Conservation (phyloP, 441 rosid species). For the Flueggea neowawraea region DNA sequence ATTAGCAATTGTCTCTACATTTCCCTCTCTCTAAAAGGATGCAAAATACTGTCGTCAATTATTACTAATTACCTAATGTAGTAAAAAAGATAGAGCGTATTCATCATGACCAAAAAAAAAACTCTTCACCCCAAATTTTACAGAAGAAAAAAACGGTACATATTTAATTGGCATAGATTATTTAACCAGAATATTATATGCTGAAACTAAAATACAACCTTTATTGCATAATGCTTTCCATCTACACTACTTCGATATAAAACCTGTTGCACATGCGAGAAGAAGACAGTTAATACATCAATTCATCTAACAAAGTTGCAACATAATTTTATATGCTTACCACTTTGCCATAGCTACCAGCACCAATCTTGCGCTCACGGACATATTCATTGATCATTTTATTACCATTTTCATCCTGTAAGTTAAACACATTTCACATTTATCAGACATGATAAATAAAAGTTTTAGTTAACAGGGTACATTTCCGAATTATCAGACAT, state of each 20-base stretch:
- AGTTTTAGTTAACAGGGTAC: no score
- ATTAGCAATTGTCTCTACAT: no score
- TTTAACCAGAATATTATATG: background rate
- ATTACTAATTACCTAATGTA: no score
- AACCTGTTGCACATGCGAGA: slow-evolving; percentile 47
- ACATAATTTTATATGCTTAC: slow-evolving; percentile 37
- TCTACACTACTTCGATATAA: slow-evolving; percentile 71
- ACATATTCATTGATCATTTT: slow-evolving; percentile 91
- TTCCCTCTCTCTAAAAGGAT: no score
- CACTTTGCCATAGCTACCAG: slow-evolving; percentile 99
- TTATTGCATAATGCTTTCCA: slow-evolving; percentile 84
- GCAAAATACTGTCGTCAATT: no score
- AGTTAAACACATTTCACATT: background rate
- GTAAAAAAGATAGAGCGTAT: no score
- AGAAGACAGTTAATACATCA: slow-evolving; percentile 12
- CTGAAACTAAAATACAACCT: slow-evolving; percentile 34
- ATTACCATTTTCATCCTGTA: slow-evolving; percentile 88
- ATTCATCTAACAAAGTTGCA: slow-evolving; percentile 9
- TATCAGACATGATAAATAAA: no score
- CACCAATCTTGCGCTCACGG: slow-evolving; percentile 75
- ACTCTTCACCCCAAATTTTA: no score
- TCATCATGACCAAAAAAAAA: no score
- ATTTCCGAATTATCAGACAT: no score
- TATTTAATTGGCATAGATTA: no score
- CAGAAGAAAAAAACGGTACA: no score